phyloP scores from a whole-genome alignment of 805 yeast species.

The Wickerhamiella domercqiae region DNA sequence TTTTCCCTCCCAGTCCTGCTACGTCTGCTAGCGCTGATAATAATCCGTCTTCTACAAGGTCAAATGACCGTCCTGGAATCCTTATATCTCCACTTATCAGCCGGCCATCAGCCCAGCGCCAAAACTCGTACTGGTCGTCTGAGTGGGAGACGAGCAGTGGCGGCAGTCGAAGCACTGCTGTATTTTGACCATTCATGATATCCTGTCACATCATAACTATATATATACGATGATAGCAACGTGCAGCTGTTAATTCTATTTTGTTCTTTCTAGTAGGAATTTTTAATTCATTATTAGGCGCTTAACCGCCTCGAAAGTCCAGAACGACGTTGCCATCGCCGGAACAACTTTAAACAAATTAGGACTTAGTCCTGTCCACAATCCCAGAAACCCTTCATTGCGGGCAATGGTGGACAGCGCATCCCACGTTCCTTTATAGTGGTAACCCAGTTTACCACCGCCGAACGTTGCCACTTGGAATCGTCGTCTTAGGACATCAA shows the following conservation, averaged over 20 bases:
- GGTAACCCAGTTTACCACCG: slow-evolving; percentile 54
- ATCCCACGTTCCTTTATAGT: slow-evolving; percentile 58
- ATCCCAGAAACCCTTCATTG: slow-evolving; percentile 69
- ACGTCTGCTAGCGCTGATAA: not conserved
- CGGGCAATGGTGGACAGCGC: slow-evolving; percentile 57
- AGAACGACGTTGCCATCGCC: slow-evolving; percentile 92
- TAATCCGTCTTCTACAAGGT: too few relatives aligned
- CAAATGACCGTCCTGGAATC: too few relatives aligned
- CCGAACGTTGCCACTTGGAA: slow-evolving; percentile 79
- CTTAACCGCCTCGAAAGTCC: slow-evolving; percentile 63
- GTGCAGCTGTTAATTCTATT: too few relatives aligned
- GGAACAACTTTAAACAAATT: slow-evolving; percentile 84
- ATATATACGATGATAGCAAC: too few relatives aligned
- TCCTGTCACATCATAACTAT: not conserved
- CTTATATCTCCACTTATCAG: too few relatives aligned
- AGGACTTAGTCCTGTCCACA: slow-evolving; percentile 46
- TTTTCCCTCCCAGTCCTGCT: not conserved
- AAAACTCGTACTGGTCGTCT: not conserved
- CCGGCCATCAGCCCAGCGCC: too few relatives aligned
- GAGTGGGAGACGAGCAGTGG: not conserved
- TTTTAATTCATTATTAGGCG: too few relatives aligned
- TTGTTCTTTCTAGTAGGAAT: too few relatives aligned
- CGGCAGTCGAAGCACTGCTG: not conserved
- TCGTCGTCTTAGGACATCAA: slow-evolving; percentile 74
- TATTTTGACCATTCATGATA: not conserved